Base-by-base conservation (phyloP, 768 basidiomycete species). In the Boletus edulis region DNA sequence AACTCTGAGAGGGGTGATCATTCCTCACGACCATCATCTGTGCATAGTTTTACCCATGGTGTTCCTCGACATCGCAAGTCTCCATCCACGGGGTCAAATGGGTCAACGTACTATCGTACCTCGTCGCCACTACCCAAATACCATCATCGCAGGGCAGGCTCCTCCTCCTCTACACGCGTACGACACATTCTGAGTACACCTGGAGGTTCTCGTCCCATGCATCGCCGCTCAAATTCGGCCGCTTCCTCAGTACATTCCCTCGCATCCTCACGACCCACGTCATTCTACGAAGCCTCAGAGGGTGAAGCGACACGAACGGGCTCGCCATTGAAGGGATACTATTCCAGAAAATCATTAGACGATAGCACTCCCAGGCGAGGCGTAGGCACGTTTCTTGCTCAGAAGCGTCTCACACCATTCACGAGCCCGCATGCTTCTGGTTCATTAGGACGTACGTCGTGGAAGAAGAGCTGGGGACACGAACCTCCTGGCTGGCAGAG, bases 381-480 rank as follows among this genome's bases (percentile, higher is more conserved):
- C 59, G 68, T 61, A 56, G 81, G 86, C 35, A 86, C 87, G 4
- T 91, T 93, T 59, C 76, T 93, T 32, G 91, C 89, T 7, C 91
- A 94, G 69, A 93, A 94, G 65, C 83, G 87, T 24, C 75, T 81
- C 58, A 89, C 85, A 3, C 86, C 89, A 1, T 90, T 91, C 67
- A 73, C 75, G 61, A 85, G 81, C 59, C 85, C 84, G 5, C 75
- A 77, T 56, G 62, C 69, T 17, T 75, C 73, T 51, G 72, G 73
- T 32, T 75, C 77, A 4, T 65, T 83, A 47, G 82, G 87, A 32
- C 81, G 85, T 31, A 85, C 87, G 20, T 87, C 87, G 66, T 94
- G 91, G 91, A 92, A 90, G 77, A 91, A 91, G 69, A 82, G 86
- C 8, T 94, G 91, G 91, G 91, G 91, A 1, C 73, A 86, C 29